phyloP scores from a whole-genome alignment of 2,329 filamentous ascomycete species.

The Trichophyton verrucosum region DNA sequence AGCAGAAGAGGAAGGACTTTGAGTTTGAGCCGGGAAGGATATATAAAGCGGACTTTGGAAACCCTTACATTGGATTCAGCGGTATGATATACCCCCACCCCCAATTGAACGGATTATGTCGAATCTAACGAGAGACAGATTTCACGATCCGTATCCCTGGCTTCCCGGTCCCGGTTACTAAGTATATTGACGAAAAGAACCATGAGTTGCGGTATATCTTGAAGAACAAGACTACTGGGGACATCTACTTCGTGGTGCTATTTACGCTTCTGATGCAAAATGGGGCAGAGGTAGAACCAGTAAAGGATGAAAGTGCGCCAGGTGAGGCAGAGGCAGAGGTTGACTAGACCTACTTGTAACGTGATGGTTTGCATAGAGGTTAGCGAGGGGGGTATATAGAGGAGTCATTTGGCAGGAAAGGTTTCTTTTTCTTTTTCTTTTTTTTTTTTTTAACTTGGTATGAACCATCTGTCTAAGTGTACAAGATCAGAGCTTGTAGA shows the following conservation, averaged over 20 bases:
- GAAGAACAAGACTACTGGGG: slow-evolving; percentile 61
- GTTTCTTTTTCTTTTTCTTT: neutral
- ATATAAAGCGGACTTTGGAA: slow-evolving; percentile 67
- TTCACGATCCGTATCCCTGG: slow-evolving; percentile 30
- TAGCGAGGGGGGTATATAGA: neutral
- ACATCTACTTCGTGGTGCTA: slow-evolving; percentile 67
- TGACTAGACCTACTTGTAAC: slow-evolving; percentile 12
- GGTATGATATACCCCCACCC: slow-evolving; percentile 28
- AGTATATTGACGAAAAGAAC: slow-evolving; percentile 50
- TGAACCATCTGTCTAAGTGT: neutral
- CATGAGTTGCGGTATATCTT: slow-evolving; percentile 85
- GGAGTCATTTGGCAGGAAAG: neutral
- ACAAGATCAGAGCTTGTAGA: neutral
- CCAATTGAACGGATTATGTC: neutral
- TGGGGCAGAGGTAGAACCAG: slow-evolving; percentile 10
- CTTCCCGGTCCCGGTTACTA: slow-evolving; percentile 24
- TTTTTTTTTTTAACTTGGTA: neutral
- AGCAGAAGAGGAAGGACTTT: slow-evolving; percentile 44
- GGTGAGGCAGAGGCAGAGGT: slow-evolving; percentile 14
- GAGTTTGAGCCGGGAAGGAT: slow-evolving; percentile 49
- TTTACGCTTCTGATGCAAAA: slow-evolving; percentile 55
- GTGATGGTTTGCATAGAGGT: neutral
- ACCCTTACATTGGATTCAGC: slow-evolving; percentile 83
- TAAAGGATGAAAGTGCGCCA: slow-evolving; percentile 4
- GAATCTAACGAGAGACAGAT: slow-evolving; percentile 14